Conservation (phyloP, 306 rosid species). For the Hylodesmum podocarpum region DNA sequence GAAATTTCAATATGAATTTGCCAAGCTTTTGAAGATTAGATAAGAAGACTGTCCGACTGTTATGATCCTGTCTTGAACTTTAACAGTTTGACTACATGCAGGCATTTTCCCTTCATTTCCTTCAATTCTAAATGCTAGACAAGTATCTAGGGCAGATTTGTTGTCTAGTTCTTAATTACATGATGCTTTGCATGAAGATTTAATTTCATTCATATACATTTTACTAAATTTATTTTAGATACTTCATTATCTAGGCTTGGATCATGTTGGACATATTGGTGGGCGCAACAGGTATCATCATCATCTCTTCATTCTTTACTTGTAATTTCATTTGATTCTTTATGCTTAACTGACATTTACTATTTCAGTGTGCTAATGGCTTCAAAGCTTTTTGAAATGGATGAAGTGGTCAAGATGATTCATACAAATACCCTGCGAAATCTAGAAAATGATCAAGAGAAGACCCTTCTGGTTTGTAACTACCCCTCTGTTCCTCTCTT, state of each 20-base stretch:
- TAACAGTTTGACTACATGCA: background rate
- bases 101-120: background rate
- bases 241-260: slow-evolving; percentile 97
- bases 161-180: slow-evolving; percentile 4
- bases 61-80: slow-evolving; percentile 5
- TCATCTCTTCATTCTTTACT: slow-evolving; percentile 28
- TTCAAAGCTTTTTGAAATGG: slow-evolving; percentile 93
- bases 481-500: slow-evolving; percentile 16
- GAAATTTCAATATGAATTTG: background rate
- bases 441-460: slow-evolving; percentile 49
- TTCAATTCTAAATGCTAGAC: background rate
- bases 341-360: slow-evolving; percentile 32
- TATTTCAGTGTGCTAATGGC: slow-evolving; percentile 76
- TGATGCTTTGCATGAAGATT: slow-evolving; percentile 32
- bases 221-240: slow-evolving; percentile 71
- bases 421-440: slow-evolving; percentile 50
- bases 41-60: background rate
- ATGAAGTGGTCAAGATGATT: slow-evolving; percentile 83
- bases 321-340: slow-evolving; percentile 26
- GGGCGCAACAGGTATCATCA: slow-evolving; percentile 77
- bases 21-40: background rate
- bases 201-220: slow-evolving; percentile 26
- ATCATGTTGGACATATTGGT: slow-evolving; percentile 96
- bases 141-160: background rate
- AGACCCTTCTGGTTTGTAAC: slow-evolving; percentile 82